These are phyloP conservation scores for Pulveroboletus sp. DNA, from an alignment of 768 basidiomycete species.

Conservation along the genomic window DNA sequence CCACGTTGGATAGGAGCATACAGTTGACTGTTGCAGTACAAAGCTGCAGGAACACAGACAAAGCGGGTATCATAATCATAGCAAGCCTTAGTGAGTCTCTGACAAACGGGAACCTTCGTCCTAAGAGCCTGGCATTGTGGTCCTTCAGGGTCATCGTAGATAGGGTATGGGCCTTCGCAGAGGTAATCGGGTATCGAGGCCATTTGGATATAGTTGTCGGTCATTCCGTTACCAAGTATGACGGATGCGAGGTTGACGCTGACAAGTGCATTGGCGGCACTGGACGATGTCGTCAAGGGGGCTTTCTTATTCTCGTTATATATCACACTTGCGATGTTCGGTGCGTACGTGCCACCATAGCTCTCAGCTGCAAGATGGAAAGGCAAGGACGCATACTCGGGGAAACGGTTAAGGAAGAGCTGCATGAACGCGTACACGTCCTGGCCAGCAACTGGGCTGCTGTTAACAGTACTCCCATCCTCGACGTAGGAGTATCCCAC, in stretches of 20 bases:
- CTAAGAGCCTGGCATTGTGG: constrained; percentile 62
- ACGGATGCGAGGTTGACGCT: constrained; percentile 80
- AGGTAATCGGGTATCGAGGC: constrained; percentile 77
- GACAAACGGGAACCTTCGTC: constrained; percentile 67
- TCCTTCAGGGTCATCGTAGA: constrained; percentile 68
- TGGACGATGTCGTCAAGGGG: constrained; percentile 39
- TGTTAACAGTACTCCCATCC: constrained; percentile 69
- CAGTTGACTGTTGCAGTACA: constrained; percentile 80
- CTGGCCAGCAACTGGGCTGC: constrained; percentile 79
- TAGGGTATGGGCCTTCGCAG: constrained; percentile 77
- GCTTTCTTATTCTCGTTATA: constrained; percentile 70
- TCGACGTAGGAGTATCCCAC: constrained; percentile 89
- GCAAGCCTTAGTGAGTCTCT: constrained; percentile 68
- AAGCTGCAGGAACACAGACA: constrained; percentile 66
- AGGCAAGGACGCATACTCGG: constrained; percentile 61
- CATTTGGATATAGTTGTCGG: constrained; percentile 80
- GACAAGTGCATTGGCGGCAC: constrained; percentile 41
- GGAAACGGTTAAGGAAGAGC: constrained; percentile 74
- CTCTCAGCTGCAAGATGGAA: constrained; percentile 84
- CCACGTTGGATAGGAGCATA: constrained; percentile 66
- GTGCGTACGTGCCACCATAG: constrained; percentile 76
- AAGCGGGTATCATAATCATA: constrained; percentile 56
- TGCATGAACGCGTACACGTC: constrained; percentile 87
- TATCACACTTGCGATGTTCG: constrained; percentile 82
- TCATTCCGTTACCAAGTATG: constrained; percentile 84